Evolutionary conservation across 1,139 yeast species (phyloP).

Genomic region (Kluyveromyces marxianus): DNA sequence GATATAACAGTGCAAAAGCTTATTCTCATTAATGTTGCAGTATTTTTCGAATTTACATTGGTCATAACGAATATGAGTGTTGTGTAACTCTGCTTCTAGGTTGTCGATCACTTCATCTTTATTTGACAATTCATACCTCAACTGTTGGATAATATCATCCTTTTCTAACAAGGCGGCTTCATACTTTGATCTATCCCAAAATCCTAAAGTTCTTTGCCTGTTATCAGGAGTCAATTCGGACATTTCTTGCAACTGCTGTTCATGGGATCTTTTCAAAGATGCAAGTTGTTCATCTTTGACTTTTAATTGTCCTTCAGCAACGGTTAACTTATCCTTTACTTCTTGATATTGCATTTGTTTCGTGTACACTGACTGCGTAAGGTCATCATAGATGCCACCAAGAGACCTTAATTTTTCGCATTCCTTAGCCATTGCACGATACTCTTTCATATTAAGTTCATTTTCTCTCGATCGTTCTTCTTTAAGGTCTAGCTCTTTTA

Average conservation of each 20-base stretch:
- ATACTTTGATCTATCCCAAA: conserved; percentile 4
- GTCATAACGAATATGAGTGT: not conserved
- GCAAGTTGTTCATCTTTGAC: not conserved
- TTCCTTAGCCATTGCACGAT: not conserved
- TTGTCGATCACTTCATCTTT: not conserved
- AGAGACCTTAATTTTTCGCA: not conserved
- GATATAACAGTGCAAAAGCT: not conserved
- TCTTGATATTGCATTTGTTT: not conserved
- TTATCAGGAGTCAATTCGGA: not conserved
- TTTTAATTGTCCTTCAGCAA: not conserved
- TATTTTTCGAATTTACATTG: not conserved
- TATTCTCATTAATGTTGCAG: not conserved
- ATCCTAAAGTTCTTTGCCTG: conserved; percentile 3
- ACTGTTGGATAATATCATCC: conserved; percentile 3
- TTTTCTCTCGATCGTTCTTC: no score
- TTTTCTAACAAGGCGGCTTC: conserved; percentile 1
- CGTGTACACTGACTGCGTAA: not conserved
- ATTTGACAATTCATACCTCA: not conserved
- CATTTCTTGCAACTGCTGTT: not conserved
- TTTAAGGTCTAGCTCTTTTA: no score
- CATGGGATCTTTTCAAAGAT: not conserved
- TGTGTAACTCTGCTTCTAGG: not conserved
- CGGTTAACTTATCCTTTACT: not conserved
- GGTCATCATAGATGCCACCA: not conserved
- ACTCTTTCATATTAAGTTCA: not conserved